These are phyloP conservation scores for Hypoxylon sp. DNA, from an alignment of 2,329 filamentous ascomycete genomes.

Conservation along the genomic window DNA sequence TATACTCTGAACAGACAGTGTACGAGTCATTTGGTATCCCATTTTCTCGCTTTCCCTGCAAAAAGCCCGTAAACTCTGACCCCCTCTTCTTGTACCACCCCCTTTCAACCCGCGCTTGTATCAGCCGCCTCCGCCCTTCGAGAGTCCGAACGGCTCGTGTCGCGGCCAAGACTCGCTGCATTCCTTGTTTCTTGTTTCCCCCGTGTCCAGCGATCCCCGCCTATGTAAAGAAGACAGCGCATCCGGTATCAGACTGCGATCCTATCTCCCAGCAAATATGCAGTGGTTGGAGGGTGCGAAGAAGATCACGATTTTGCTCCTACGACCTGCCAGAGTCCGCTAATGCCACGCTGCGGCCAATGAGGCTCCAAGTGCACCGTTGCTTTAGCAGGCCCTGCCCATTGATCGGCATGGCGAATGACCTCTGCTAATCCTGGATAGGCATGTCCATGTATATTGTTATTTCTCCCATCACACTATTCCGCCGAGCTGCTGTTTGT, in stretches of 20 bases:
- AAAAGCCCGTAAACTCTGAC: not conserved
- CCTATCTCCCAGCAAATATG: constrained; percentile 22
- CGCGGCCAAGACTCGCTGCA: constrained; percentile 39
- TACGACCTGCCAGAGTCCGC: constrained; percentile 24
- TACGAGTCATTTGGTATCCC: constrained; percentile 19
- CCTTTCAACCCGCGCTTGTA: constrained; percentile 17
- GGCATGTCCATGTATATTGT: constrained; percentile 28
- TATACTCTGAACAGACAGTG: constrained; percentile 2
- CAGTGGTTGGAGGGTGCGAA: constrained; percentile 24
- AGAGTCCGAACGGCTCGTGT: constrained; percentile 34
- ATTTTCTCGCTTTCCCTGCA: not conserved
- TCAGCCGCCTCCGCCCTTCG: constrained; percentile 31
- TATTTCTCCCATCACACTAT: constrained; percentile 20
- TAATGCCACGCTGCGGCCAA: constrained; percentile 30
- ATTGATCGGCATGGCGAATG: constrained; percentile 34
- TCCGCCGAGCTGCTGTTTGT: constrained; percentile 22
- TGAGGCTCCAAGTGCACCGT: constrained; percentile 20
- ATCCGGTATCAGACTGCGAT: constrained; percentile 39
- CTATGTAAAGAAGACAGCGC: constrained; percentile 10
- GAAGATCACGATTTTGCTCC: constrained; percentile 41
- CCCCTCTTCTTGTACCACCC: not conserved
- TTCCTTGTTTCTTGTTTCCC: constrained; percentile 30
- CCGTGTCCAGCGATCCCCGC: constrained; percentile 3
- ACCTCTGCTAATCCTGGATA: constrained; percentile 32
- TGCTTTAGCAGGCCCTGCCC: constrained; percentile 20